Percentiles rank a stretch among this genome's conserved stretches.
These are phyloP conservation scores for Thielaviopsis euricoi DNA, from an alignment of 2,329 filamentous ascomycete genomes.

Conservation along the genomic window DNA sequence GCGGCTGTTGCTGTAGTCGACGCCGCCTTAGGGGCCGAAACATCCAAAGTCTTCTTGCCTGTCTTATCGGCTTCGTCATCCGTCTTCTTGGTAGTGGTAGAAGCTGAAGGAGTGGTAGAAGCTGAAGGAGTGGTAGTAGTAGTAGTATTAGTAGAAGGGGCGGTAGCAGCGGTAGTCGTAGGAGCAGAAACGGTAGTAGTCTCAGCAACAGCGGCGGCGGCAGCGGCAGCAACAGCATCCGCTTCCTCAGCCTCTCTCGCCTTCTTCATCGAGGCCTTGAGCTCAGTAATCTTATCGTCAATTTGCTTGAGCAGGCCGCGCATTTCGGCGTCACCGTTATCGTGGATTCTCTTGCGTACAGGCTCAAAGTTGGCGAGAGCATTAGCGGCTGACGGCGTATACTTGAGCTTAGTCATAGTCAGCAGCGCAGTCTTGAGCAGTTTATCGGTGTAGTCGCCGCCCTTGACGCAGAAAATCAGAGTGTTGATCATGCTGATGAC, in stretches of 20 bases:
- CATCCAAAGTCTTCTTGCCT: not conserved
- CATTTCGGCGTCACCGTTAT: conserved; percentile 47
- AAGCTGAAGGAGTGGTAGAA: conserved; percentile 13
- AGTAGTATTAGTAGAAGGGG: conserved; percentile 11
- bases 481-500: conserved; percentile 37
- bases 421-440: conserved; percentile 39
- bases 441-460: conserved; percentile 34
- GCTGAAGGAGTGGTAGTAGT: conserved; percentile 3
- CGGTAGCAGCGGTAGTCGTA: conserved; percentile 1
- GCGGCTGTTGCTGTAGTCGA: not conserved
- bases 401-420: conserved; percentile 46
- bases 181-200: conserved; percentile 13
- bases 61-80: not conserved
- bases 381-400: conserved; percentile 35
- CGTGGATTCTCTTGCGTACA: conserved; percentile 45
- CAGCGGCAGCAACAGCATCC: conserved; percentile 9
- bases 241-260: conserved; percentile 17
- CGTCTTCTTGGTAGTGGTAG: conserved; percentile 14
- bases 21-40: not conserved
- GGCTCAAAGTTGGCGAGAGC: conserved; percentile 38
- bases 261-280: conserved; percentile 24
- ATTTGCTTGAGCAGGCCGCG: conserved; percentile 45
- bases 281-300: conserved; percentile 15
- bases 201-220: not conserved
- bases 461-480: conserved; percentile 36